Evolutionary conservation across 73 alveolate species (phyloP).

Genomic region (Halteria grandinella): DNA sequence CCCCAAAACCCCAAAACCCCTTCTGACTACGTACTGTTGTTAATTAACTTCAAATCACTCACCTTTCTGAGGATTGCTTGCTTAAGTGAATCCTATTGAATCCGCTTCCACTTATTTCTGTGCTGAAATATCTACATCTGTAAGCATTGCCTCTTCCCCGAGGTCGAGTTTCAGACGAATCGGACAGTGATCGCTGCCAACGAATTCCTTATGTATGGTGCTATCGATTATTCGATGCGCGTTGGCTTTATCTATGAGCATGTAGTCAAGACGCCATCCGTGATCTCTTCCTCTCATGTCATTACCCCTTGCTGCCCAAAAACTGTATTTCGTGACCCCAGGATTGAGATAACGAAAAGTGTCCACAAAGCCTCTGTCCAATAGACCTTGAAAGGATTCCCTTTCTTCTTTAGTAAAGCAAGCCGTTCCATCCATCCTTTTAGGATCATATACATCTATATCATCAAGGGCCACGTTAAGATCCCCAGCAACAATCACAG

Average conservation of each 20-base stretch:
- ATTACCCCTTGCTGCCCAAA: slow-evolving; percentile 68
- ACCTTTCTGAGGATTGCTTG: too few species aligned
- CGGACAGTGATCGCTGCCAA: slow-evolving; percentile 75
- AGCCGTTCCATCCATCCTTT: slow-evolving; percentile 70
- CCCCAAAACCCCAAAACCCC: too few species aligned
- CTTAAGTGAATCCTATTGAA: too few species aligned
- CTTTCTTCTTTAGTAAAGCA: slow-evolving; percentile 87
- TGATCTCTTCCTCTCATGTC: slow-evolving; percentile 54
- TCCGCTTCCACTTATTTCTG: too few species aligned
- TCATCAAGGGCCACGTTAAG: slow-evolving; percentile 85
- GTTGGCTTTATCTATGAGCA: slow-evolving; percentile 47
- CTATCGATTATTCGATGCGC: slow-evolving; percentile 29
- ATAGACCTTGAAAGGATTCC: slow-evolving; percentile 63
- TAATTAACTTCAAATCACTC: too few species aligned
- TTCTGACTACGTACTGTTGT: too few species aligned
- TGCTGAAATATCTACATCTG: too few species aligned
- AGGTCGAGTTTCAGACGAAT: too few species aligned
- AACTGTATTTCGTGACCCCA: slow-evolving; percentile 59
- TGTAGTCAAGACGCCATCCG: slow-evolving; percentile 94
- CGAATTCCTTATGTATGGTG: slow-evolving; percentile 42
- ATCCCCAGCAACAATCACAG: slow-evolving; percentile 79
- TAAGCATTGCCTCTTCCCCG: too few species aligned
- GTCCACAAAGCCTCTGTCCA: slow-evolving; percentile 73
- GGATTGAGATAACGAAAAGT: slow-evolving; percentile 84
- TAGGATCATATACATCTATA: slow-evolving; percentile 85